A percentile compares a stretch with the other conserved stretches of the same genome.
These are phyloP conservation scores for Domatiomyces globalis DNA, from an alignment of 2,329 filamentous ascomycete species.

Conservation along the genomic window DNA sequence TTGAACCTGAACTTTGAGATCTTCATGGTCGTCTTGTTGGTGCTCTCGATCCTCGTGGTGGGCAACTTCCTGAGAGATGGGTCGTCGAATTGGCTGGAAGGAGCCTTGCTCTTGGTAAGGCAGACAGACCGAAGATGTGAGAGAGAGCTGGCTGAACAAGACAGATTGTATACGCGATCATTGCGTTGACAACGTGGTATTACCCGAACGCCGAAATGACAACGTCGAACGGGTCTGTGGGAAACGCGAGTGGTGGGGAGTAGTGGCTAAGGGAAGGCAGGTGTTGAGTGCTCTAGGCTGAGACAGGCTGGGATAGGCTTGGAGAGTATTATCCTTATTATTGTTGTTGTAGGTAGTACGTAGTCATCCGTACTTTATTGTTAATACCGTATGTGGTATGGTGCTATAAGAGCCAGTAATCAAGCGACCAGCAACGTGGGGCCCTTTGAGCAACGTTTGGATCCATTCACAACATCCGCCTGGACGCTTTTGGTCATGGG, in stretches of 20 bases:
- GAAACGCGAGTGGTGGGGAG: not conserved
- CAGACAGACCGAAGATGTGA: not conserved
- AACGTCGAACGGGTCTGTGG: constrained; percentile 10
- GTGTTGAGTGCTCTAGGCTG: no score
- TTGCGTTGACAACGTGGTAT: constrained; percentile 47
- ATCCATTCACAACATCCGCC: no score
- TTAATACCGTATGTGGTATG: no score
- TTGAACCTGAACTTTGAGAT: constrained; percentile 78
- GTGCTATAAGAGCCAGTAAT: no score
- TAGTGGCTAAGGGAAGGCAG: not conserved
- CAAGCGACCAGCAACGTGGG: no score
- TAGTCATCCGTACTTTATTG: no score
- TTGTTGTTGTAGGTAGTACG: no score
- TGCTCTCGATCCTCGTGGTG: constrained; percentile 73
- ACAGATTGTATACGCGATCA: constrained; percentile 43
- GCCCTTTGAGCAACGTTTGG: no score
- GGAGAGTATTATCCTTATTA: no score
- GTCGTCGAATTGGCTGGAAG: constrained; percentile 84
- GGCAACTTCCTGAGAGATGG: constrained; percentile 77
- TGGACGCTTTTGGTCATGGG: no score
- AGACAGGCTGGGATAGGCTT: no score
- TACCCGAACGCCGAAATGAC: constrained; percentile 38
- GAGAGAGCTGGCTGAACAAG: not conserved
- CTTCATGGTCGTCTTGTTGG: constrained; percentile 69
- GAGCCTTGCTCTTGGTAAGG: constrained; percentile 56